Evolutionary conservation across 345 rosid species (phyloP).

Genomic region (Salix suchowensis): DNA sequence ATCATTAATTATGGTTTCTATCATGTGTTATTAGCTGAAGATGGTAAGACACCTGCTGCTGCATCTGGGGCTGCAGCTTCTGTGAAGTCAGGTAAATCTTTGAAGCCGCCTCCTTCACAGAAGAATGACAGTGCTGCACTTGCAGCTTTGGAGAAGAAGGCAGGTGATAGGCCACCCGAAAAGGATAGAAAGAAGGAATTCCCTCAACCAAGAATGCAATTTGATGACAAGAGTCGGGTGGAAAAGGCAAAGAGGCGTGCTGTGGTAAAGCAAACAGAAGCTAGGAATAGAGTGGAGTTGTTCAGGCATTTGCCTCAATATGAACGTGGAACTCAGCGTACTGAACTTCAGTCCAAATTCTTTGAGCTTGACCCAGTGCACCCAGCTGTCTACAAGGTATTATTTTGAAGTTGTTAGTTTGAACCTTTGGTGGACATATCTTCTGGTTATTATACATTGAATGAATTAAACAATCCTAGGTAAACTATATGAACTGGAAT

Average conservation of each 20-base stretch:
- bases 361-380: conserved; percentile 88
- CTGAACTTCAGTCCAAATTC: conserved; percentile 76
- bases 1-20: not conserved
- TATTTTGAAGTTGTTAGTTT: not conserved
- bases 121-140: conserved; percentile 50
- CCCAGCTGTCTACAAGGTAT: conserved; percentile 89
- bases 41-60: conserved; percentile 38
- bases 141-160: conserved; percentile 69
- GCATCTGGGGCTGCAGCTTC: conserved; percentile 30
- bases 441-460: not conserved
- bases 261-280: conserved; percentile 86
- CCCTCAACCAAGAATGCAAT: conserved; percentile 95
- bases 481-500: not conserved
- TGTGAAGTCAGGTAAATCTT: conserved; percentile 45
- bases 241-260: conserved; percentile 90
- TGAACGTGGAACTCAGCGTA: conserved; percentile 85
- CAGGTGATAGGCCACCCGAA: conserved; percentile 56
- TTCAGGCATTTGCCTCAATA: conserved; percentile 98
- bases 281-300: conserved; percentile 78
- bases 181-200: conserved; percentile 93
- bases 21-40: conserved; percentile 40
- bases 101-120: conserved; percentile 46
- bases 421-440: not conserved
- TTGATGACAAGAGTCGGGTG: conserved; percentile 82
- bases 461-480: not conserved